Evolutionary conservation across 208 protist genomes (phyloP), one percentile per base, ranked within the genome.

Genomic region (Paratrypanosoma confusum): DNA sequence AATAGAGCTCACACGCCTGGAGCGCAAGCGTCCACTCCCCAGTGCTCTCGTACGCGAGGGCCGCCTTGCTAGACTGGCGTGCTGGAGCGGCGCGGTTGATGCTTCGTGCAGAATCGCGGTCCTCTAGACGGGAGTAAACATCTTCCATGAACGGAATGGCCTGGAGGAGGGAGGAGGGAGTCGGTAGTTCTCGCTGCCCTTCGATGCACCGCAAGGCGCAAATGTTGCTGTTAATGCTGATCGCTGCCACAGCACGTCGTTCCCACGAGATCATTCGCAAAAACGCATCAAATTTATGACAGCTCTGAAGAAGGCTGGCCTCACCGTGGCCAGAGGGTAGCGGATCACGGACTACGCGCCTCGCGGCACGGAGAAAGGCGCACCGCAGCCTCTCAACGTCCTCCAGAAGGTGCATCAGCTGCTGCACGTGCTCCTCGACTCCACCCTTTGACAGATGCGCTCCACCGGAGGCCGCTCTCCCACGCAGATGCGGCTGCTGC

Each of bases 1-100:
- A 65, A n/a, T 84, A 73, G 6, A 86, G 45, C 32, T 89, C 83
- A 27, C 71, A 80, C 57, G 71, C 66, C 31, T 76, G 67, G 11
- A 88, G 39, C 1, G 83, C 83, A 7, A 71, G 42, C 26, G 56
- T 45, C 83, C 83, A 93, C 42, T 93, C 80, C 7, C 83, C 83
- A 43, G 71, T 87, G 58, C 85, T 83, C 58, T 93, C 79, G 37
- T 70, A 66, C 7, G 79, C 84, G 37, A 87, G 79, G 29, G 79
- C 83, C 2, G 77, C 71, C 14, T 89, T 65, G 14, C 70, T 68
- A 8, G 57, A 57, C 11, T 53, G 39, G 10, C 71, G 48, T 13
- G 46, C 54, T 25, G 39, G 59, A 31, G 55, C 46, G 17, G 45
- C 24, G n/a, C 65, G 62, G 41, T 93, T 76, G 26, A 93, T 67